Evolutionary conservation across 139 green algal genomes (phyloP).

Genomic region (Coelastrella sp.): DNA sequence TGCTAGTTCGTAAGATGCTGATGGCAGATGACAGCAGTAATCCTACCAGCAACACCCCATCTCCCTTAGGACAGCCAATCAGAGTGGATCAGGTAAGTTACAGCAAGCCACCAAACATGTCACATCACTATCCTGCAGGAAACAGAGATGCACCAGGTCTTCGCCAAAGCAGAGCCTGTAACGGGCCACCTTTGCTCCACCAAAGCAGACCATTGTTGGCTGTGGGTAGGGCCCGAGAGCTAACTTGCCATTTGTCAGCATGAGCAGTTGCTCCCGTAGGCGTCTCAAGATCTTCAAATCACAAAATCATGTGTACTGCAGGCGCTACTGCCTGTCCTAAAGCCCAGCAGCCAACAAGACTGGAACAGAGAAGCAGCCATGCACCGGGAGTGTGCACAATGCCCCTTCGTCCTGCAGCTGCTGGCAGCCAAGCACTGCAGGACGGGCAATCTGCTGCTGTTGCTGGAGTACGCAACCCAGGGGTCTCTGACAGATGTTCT

Average conservation of each 20-base stretch:
- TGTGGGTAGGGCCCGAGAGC: no score
- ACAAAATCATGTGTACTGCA: background rate
- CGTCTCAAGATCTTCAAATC: no score
- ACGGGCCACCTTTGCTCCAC: no score
- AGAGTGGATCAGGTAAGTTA: background rate
- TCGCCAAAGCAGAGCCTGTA: background rate
- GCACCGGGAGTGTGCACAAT: conserved; percentile 38
- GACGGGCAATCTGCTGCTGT: conserved; percentile 25
- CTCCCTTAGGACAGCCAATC: no score
- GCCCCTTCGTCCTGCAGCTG: conserved; percentile 47
- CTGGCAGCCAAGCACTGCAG: conserved; percentile 44
- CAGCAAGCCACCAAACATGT: background rate
- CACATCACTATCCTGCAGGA: no score
- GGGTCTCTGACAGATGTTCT: conserved; percentile 27
- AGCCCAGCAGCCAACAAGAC: conserved; percentile 39
- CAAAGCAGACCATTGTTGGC: no score
- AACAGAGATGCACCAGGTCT: no score
- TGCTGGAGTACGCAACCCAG: conserved; percentile 34
- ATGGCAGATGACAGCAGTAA: background rate
- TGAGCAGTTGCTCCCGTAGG: no score
- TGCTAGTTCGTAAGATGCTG: conserved; percentile 37
- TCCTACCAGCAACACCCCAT: background rate
- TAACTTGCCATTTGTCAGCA: no score
- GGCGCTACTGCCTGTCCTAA: background rate
- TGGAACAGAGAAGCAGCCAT: conserved; percentile 27